Base-by-base conservation (phyloP, 176 grass and related monocot genomes). In the Panicum miliaceum region DNA sequence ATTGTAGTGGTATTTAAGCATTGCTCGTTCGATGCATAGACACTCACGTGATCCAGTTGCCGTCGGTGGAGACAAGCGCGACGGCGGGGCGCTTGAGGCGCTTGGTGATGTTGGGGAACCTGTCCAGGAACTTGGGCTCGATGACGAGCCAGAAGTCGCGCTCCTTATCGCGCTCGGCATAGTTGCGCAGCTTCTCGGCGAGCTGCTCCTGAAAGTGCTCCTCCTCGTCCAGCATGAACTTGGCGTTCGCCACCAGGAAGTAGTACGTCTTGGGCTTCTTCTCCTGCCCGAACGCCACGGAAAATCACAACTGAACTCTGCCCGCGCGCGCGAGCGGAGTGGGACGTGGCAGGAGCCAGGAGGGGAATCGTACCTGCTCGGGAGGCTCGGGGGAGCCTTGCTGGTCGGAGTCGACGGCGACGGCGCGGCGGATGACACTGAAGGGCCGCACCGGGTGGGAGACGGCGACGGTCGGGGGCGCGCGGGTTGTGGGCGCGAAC, bases 181-280 rank as follows among this genome's bases (percentile, higher is more conserved):
- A 99, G 20, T 74, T 51, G 12, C 93, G 56, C 71, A 90, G 81
- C 86, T 87, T 86, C 81, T 96, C 91, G 22, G 65, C 78, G 73
- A 99, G 81, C 53, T 87, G 91, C 91, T 99, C 97, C 88, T 94
- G 89, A 91, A 99, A 99, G 73, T 99, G 97, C 74, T 96, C 96
- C 88, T 99, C 93, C 50, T 96, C 97, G 69, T 99, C 97, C 59
- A 99, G 85, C 97, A 96, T 96, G 86, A 99, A 99, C 68, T 96
- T 99, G 12, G 91, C 93, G 78, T 99, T 99, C 19, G 96, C 96
- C 80, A 96, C 96, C 56, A 94, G 10, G 83, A 99, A 99, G 89
- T 93, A 51, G 82, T 95, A 98, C 56, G 43, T 93, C 76, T 61
- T 90, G 43, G 88, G 72, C 61, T 91, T 89, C 82, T 82, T 88